These are phyloP conservation scores for Fragaria nilgerrensis DNA, from an alignment of 306 rosid genomes.

Conservation along the genomic window DNA sequence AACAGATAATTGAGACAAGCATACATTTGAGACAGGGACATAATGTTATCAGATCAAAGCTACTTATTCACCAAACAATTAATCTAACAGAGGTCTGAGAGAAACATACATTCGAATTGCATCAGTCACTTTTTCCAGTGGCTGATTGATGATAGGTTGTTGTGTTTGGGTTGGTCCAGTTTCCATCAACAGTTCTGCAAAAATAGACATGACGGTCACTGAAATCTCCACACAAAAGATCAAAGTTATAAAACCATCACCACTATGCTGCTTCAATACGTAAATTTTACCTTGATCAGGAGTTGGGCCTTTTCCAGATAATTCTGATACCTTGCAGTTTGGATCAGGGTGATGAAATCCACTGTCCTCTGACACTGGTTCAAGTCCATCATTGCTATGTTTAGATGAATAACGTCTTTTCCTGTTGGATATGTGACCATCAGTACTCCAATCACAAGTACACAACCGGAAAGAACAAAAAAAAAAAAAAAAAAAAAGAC, in stretches of 20 bases:
- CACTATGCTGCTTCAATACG: background rate
- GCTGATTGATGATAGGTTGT: conserved; percentile 30
- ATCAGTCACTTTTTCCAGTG: conserved; percentile 57
- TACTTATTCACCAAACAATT: background rate
- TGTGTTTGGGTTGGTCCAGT: conserved; percentile 84
- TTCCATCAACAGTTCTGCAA: conserved; percentile 73
- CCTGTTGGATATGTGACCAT: conserved; percentile 43
- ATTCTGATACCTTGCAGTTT: conserved; percentile 46
- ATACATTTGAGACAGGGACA: conserved; percentile 12
- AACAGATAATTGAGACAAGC: background rate
- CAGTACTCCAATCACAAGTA: conserved; percentile 22
- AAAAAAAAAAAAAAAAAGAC: background rate
- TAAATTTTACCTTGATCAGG: conserved; percentile 64
- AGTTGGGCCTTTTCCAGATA: conserved; percentile 43
- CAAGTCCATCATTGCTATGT: conserved; percentile 54
- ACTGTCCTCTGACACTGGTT: conserved; percentile 56
- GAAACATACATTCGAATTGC: conserved; percentile 57
- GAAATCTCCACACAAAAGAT: background rate
- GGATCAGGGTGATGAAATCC: conserved; percentile 31
- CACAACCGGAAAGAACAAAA: background rate
- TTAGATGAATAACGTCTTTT: conserved; percentile 54
- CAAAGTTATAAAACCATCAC: conserved; percentile 6
- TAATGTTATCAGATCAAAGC: conserved; percentile 3
- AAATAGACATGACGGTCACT: conserved; percentile 20
- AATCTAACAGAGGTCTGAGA: background rate